A percentile compares a stretch with the other conserved stretches of the same genome.
Evolutionary conservation across 1,284 basidiomycete species (phyloP).

Genomic region (Polyporus tsugae): DNA sequence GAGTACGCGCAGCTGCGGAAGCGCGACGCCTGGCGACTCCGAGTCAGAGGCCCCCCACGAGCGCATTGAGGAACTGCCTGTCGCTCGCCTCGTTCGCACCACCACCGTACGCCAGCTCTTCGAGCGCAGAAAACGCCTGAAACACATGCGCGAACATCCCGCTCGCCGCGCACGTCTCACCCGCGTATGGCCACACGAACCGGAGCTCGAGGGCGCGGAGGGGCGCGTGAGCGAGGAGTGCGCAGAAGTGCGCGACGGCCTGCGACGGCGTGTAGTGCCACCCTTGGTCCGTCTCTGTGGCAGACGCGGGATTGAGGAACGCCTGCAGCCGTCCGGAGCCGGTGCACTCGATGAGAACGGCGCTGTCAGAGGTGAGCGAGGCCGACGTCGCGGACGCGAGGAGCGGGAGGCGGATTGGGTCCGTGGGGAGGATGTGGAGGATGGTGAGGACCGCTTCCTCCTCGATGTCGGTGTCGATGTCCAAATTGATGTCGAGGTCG

Average conservation of each 20-base stretch:
- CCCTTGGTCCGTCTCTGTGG: background rate
- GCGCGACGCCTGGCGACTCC: background rate
- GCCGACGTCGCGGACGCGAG: background rate
- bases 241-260: background rate
- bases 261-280: background rate
- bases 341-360: background rate
- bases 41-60: background rate
- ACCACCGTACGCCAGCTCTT: background rate
- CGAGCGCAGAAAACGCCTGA: background rate
- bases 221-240: background rate
- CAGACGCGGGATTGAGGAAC: background rate
- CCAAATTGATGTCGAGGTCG: background rate
- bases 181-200: background rate
- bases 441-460: background rate
- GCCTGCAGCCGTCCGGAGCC: background rate
- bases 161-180: background rate
- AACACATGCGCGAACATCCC: background rate
- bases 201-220: background rate
- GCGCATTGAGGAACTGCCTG: background rate
- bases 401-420: background rate
- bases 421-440: background rate
- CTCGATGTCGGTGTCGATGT: background rate
- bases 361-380: background rate
- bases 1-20: background rate
- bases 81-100: background rate